Base-by-base conservation (phyloP, 2,329 filamentous ascomycete species). In the Eutypella sp. region DNA sequence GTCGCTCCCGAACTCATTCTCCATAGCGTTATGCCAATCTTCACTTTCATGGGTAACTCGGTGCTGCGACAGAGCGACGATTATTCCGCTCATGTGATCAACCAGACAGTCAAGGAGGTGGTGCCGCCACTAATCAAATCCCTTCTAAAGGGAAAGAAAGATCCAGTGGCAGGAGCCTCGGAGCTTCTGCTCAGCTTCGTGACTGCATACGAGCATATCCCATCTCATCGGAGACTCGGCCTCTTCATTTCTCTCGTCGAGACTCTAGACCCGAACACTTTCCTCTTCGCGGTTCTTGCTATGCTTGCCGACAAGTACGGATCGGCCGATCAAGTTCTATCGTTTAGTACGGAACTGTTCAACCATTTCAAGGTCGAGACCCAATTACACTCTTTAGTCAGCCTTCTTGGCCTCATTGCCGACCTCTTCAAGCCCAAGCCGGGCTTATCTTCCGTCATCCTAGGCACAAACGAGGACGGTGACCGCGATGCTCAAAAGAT, bases 1-100 rank as follows among this genome's bases (percentile, higher is more conserved):
- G 87, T 91, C 55, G 89, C 89, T 0, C 93, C 95, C 0, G 91
- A 96, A 63, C 73, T 95, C 40, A 89, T 99, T 3, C 76, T 99
- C 47, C 92, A 99, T 68, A 96, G 90, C 57, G 89, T 99, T 44
- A 99, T 99, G 93, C 93, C 93, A 11, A 92, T 99, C 43, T 99
- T 99, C 69, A 97, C 93, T 0, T 96, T 97, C 63, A 96, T 97
- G 85, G 90, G 92, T 36, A 87, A 85, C 37, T 96, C 89, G 3
- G 85, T 96, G 18, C 77, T 99, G 41, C 84, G 88, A 41, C 92
- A 96, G 68, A 89, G 89, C 57, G 95, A 99, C 58, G 92, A 97
- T 57, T 97, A 96, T 69, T 97, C 93, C 19, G 90, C 91, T 11
- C 89, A 96, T 63, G 92, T 99, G 25, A 92, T 96, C 47, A 89